These are phyloP conservation scores for Penstemon barbatus DNA, from an alignment of 257 asterid genomes.

Conservation along the genomic window DNA sequence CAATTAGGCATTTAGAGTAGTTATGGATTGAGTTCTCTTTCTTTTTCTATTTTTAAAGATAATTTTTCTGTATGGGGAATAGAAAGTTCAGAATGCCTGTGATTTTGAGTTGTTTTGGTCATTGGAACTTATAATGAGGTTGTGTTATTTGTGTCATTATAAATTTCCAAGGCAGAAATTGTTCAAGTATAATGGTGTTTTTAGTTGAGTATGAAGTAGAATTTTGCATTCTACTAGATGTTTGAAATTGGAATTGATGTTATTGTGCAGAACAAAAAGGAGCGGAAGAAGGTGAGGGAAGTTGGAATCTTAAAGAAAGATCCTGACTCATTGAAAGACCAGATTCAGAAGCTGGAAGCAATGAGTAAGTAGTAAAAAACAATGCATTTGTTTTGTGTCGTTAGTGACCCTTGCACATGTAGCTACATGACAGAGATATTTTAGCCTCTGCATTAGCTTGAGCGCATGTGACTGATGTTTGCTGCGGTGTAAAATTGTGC, in stretches of 20 bases:
- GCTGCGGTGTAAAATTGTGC: background rate
- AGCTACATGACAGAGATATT: background rate
- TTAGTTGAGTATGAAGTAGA: background rate
- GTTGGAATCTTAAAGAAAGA: slow-evolving; percentile 73
- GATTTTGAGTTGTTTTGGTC: too few relatives aligned
- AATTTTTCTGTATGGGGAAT: too few relatives aligned
- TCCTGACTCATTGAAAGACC: slow-evolving; percentile 56
- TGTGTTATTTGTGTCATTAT: background rate
- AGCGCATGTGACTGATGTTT: slow-evolving; percentile 1
- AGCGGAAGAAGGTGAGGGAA: slow-evolving; percentile 67
- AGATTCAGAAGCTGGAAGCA: slow-evolving; percentile 55
- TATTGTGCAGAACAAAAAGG: slow-evolving; percentile 56
- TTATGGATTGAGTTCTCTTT: too few relatives aligned
- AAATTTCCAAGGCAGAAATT: background rate
- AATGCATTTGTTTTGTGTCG: background rate
- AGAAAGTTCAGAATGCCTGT: too few relatives aligned
- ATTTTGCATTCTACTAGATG: background rate
- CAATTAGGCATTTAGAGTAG: too few relatives aligned
- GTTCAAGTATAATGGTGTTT: background rate
- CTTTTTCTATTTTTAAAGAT: too few relatives aligned
- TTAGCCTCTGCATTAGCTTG: background rate
- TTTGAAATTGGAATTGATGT: background rate
- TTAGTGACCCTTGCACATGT: background rate
- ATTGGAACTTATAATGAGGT: background rate
- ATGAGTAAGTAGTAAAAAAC: slow-evolving; percentile 42